Conservation (phyloP, 179 eudicot genomes). For the Corrigiola litoralis region DNA sequence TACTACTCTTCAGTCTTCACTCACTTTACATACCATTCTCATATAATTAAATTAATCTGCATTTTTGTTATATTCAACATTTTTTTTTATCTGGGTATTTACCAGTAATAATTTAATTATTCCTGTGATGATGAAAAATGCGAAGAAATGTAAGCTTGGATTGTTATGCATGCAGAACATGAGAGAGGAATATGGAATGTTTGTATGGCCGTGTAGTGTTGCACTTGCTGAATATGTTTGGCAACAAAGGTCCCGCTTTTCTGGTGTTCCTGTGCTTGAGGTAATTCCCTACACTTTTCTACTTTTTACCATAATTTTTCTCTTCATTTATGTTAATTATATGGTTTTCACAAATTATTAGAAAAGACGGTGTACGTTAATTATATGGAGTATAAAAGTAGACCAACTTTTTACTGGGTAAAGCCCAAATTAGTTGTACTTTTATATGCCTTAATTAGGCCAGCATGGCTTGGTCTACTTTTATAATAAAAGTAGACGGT, state of each 20-base stretch:
- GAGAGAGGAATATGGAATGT: constrained; percentile 86
- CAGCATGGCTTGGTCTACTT: no score
- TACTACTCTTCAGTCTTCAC: not conserved
- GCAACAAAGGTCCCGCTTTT: constrained; percentile 74
- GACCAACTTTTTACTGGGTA: no score
- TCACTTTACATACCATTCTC: no score
- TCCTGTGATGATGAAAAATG: not conserved
- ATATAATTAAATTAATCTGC: not conserved
- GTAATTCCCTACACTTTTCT: constrained; percentile 25
- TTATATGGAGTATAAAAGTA: no score
- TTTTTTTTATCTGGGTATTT: not conserved
- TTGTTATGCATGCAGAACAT: no score
- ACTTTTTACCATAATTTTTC: not conserved
- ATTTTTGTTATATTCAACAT: no score
- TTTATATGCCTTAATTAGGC: no score
- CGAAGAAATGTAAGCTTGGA: no score
- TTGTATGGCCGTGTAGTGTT: constrained; percentile 84
- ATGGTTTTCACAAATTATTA: no score
- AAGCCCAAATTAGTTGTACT: no score
- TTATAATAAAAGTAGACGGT: no score
- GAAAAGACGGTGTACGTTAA: no score
- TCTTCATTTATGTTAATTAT: not conserved
- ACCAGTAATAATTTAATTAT: not conserved
- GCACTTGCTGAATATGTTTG: constrained; percentile 87
- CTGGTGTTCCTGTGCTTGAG: constrained; percentile 59